Conservation (phyloP, 208 protist species). For the Strigomonas culicis region DNA sequence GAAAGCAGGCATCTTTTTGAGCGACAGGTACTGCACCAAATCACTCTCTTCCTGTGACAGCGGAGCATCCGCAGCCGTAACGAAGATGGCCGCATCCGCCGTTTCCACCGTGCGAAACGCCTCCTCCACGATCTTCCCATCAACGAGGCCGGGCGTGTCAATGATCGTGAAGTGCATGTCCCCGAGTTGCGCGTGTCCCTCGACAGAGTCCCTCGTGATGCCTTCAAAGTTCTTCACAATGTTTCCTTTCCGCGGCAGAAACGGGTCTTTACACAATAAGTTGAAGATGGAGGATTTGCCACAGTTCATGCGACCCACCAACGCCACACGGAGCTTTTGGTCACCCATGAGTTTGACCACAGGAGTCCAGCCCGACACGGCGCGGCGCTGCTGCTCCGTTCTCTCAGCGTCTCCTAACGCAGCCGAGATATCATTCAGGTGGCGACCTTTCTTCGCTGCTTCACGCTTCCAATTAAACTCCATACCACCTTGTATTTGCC, state of each 20-base stretch:
- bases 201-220: conserved; percentile 87
- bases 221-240: conserved; percentile 84
- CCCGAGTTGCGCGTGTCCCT: conserved; percentile 58
- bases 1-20: conserved; percentile 69
- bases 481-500: conserved; percentile 52
- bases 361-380: conserved; percentile 74
- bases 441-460: conserved; percentile 41
- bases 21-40: conserved; percentile 54
- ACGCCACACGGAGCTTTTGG: conserved; percentile 77
- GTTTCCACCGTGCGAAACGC: conserved; percentile 81
- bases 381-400: conserved; percentile 67
- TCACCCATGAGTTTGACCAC: conserved; percentile 80
- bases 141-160: conserved; percentile 85
- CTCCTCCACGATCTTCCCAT: conserved; percentile 78
- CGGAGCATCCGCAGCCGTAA: conserved; percentile 67
- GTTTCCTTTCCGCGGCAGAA: conserved; percentile 47
- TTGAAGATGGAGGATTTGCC: conserved; percentile 92
- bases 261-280: conserved; percentile 66
- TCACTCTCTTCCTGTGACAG: conserved; percentile 60
- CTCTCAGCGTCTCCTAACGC: conserved; percentile 50
- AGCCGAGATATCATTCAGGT: conserved; percentile 73
- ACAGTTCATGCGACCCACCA: conserved; percentile 88
- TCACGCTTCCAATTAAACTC: conserved; percentile 65
- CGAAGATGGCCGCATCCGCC: conserved; percentile 77
- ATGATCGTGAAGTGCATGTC: conserved; percentile 88